Evolutionary conservation across 2,329 filamentous ascomycete genomes (phyloP).

Genomic region (Alternaria longipes): DNA sequence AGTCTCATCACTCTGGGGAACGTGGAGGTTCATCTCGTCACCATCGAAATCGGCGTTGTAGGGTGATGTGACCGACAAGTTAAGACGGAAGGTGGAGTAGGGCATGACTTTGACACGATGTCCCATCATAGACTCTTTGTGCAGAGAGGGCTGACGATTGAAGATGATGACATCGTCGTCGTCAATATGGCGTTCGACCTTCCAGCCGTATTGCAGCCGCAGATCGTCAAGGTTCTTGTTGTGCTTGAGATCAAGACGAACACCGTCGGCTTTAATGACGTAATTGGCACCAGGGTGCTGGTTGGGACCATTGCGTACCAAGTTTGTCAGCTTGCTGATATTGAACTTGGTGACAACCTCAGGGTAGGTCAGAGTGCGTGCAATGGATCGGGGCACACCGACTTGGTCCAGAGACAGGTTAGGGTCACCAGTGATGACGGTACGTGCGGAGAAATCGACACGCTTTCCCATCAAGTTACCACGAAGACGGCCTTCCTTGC

Average conservation of each 20-base stretch:
- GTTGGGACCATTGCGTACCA: slow-evolving; percentile 93
- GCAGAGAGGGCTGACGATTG: slow-evolving; percentile 97
- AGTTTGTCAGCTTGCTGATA: slow-evolving; percentile 86
- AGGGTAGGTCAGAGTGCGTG: slow-evolving; percentile 91
- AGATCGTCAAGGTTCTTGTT: slow-evolving; percentile 89
- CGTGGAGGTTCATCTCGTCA: slow-evolving; percentile 99
- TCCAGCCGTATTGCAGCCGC: slow-evolving; percentile 94
- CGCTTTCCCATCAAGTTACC: slow-evolving; percentile 98
- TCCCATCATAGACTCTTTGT: slow-evolving; percentile 99
- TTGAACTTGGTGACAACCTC: slow-evolving; percentile 99
- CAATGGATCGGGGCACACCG: slow-evolving; percentile 93
- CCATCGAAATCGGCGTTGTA: slow-evolving; percentile 99
- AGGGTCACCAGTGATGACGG: slow-evolving; percentile 98
- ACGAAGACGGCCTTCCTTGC: slow-evolving; percentile 96
- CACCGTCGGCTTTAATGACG: slow-evolving; percentile 91
- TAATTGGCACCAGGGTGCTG: slow-evolving; percentile 97
- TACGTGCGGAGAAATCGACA: slow-evolving; percentile 98
- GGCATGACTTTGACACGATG: slow-evolving; percentile 98
- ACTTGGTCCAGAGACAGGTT: slow-evolving; percentile 97
- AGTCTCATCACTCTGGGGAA: slow-evolving; percentile 96
- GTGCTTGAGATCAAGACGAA: slow-evolving; percentile 92
- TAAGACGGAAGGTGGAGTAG: slow-evolving; percentile 97
- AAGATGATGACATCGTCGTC: slow-evolving; percentile 99
- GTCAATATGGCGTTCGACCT: slow-evolving; percentile 95
- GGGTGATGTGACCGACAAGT: slow-evolving; percentile 95